Evolutionary conservation across 345 rosid genomes (phyloP), one percentile per base, ranked within the genome.

Genomic region (Salix suchowensis): DNA sequence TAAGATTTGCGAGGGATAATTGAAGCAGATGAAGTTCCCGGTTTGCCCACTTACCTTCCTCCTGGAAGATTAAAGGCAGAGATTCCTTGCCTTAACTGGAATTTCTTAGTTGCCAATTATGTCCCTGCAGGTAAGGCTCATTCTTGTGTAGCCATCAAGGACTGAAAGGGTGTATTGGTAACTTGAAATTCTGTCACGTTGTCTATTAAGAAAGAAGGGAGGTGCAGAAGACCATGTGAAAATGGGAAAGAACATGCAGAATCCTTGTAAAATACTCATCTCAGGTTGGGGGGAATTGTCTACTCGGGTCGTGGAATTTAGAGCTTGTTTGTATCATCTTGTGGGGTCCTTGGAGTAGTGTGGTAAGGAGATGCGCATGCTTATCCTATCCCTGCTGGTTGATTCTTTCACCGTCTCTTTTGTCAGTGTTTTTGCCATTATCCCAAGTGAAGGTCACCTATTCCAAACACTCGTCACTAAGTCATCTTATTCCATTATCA

Each of bases 171-270:
- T 54, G 61, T 50, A 32, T 46, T 36, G 19, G 72, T 37, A 72
- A 72, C 67, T 54, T 26, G 24, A 50, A 34, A 30, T 14, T 26
- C 14, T 7, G 40, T 28, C 4, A 10, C 19, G 2, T 2, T 16
- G 16, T 3, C 46, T 32, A 50, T 66, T 74, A 65, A 65, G n/a
- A 21, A 54, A 18, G 2, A 34, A 70, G 78, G 67, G 75, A 34
- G 73, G 74, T 46, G 79, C 87, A 78, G 89, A 83, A 76, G 13
- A 77, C 85, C 95, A 91, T 82, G 97, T 90, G 97, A 82, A 82
- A 82, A 85, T 71, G 73, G 83, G 83, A 81, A 71, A 50, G 88
- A 86, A 85, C 89, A 84, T 86, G 90, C 74, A 85, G 83, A 79
- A 81, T 79, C 90, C 90, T 76, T 87, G 89, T 87, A 81, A 79